Base-by-base conservation (phyloP, 2,329 filamentous ascomycete genomes). In the Fusarium musae region DNA sequence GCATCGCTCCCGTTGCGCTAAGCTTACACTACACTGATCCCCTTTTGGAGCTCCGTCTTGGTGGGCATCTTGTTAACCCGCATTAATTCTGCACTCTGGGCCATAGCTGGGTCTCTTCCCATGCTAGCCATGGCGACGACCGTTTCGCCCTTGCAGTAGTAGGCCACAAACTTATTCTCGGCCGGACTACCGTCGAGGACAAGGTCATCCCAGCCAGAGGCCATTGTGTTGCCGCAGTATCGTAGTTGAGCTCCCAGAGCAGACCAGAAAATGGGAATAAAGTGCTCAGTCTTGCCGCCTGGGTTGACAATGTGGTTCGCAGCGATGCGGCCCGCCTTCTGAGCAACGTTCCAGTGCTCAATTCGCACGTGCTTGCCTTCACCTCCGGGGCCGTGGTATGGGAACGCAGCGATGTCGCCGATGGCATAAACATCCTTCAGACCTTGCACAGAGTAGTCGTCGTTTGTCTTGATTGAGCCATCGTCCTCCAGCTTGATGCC, bases 331-430 rank as follows among this genome's bases (percentile, higher is more conserved):
- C 96, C 96, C 4, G 93, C 87, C 79, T 98, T 98, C 80, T 98
- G 96, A 9, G 96, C 96, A 6, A 99, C 96, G 83, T 98, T 96
- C 96, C 96, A 99, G 82, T 99, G 96, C 86, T 99, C 96, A 79
- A 98, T 98, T 72, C 96, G 92, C 2, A 93, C 90, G 23, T 88
- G 87, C 49, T 87, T 87, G 70, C 93, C 94, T 21, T 92, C 88
- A 32, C 94, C 92, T 30, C 93, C 95, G 1, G 96, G 96, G 3
- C 96, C 96, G 81, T 94, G 89, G 85, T 99, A 99, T 0, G 96
- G 96, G 82, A 94, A 98, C 1, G 93, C 95, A 17, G 96, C 95
- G 70, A 99, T 98, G 80, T 99, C 96, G 59, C 96, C 96, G 69
- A 99, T 90, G 19, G 96, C 96, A 79, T 93, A 99, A 58, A 98